Evolutionary conservation across 2,329 filamentous ascomycete species (phyloP), one percentile per base, ranked within the genome.

Genomic region (Trichoderma sp.): DNA sequence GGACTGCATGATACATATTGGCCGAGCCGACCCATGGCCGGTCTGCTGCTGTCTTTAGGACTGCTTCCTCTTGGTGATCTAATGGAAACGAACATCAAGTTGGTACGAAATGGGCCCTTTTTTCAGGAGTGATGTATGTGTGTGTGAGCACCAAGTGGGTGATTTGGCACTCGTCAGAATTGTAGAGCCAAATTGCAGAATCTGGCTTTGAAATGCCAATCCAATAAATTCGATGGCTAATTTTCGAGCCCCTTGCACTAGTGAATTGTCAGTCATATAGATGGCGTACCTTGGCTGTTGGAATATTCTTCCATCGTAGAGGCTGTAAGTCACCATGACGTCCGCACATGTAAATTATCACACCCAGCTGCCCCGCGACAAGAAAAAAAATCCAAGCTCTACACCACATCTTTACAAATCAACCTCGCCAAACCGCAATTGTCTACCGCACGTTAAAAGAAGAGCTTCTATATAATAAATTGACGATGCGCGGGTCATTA

Each of bases 1-100:
- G 84, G 79, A 83, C 81, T 84, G 81, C 82, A 85, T 85, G 84
- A 84, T 83, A 82, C 80, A 83, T 79, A 73, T 76, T 76, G 77
- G 76, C 73, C 73, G 74, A 77, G 76, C 77, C 76, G 74, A 57
- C 75, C 64, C 79, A 79, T 81, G 81, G 81, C 80, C 80, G 80
- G 81, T 81, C 80, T 81, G 79, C 79, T 82, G 82, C 82, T 81
- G 83, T 84, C 81, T 82, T 79, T 80, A 79, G 76, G 81, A 80
- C 81, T 81, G 79, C 78, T 77, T 80, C 80, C 80, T 81, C 82
- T 84, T 83, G 83, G 80, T 84, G 82, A 80, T 83, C 73, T 81
- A 84, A 85, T 83, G 34, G 50, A 81, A 80, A 84, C 76, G 76
- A 81, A 76, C 79, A 79, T 82, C 79, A 82, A 81, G 81, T 76